Evolutionary conservation across 768 basidiomycete genomes (phyloP), one percentile per base, ranked within the genome.

Genomic region (Hericium erinaceus): DNA sequence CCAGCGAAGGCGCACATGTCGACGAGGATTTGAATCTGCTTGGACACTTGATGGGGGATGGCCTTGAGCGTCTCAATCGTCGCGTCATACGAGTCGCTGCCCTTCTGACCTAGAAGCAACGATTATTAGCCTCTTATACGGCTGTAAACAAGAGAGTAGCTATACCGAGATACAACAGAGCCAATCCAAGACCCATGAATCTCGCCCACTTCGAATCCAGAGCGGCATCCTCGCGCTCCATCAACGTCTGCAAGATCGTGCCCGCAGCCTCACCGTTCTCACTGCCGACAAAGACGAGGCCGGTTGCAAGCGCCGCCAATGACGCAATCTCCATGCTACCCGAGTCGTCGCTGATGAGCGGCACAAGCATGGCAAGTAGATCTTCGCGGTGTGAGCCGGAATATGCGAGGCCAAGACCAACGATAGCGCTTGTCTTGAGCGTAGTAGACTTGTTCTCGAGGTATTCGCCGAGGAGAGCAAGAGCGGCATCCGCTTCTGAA

Each of bases 1-100:
- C 94, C 97, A 2, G 94, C 95, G 68, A 87, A 98, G 2, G 95
- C 86, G 66, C 94, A 97, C 38, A 90, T 88, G 64, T 97, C 92
- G 12, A 98, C 92, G 51, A 99, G 76, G 59, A 98, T 87, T 59
- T 91, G 89, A 4, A 92, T 91, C 38, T 91, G 90, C 65, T 89
- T 90, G 16, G 94, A 87, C 59, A 97, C 82, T 0, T 92, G 89
- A 67, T 98, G 93, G 46, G 92, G 87, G 55, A 98, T 94, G 6
- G 89, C 92, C 67, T 95, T 92, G 52, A 98, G 76, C 0, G 92
- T 92, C 69, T 93, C 92, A 54, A 97, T 81, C 8, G 94, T 97
- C 1, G 94, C 91, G 66, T 99, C 97, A 0, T 91, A 91, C 16
- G 60, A 58, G 50, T 63, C 62, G 2, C 82, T 85, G 64, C 98